phyloP scores from a whole-genome alignment of 306 rosid species.

The Gleditsia sinensis region DNA sequence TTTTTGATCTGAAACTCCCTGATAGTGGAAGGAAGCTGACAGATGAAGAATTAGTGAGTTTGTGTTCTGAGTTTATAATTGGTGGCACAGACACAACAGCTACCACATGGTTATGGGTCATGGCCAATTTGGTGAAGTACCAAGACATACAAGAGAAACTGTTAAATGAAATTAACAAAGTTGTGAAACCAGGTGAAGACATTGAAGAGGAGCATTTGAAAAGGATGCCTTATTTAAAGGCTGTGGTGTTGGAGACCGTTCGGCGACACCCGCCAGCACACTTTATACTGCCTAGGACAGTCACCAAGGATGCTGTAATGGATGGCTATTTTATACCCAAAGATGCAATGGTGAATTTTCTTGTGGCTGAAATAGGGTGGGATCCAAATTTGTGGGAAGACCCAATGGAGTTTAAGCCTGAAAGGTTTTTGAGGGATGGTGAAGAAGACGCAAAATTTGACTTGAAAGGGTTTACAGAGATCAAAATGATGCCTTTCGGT shows the following conservation, averaged over 20 bases:
- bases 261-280: slow-evolving; percentile 61
- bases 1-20: slow-evolving; percentile 43
- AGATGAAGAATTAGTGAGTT: slow-evolving; percentile 54
- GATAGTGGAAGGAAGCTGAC: slow-evolving; percentile 31
- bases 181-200: slow-evolving; percentile 40
- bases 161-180: slow-evolving; percentile 42
- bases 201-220: too few relatives aligned
- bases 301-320: slow-evolving; percentile 43
- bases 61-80: slow-evolving; percentile 49
- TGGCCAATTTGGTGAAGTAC: slow-evolving; percentile 62
- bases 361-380: slow-evolving; percentile 62
- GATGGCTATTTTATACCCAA: slow-evolving; percentile 54
- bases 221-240: slow-evolving; percentile 57
- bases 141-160: slow-evolving; percentile 49
- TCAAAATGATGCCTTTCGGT: slow-evolving; percentile 73
- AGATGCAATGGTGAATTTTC: slow-evolving; percentile 50
- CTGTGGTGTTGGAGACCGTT: slow-evolving; percentile 52
- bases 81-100: slow-evolving; percentile 62
- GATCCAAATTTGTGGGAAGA: slow-evolving; percentile 69
- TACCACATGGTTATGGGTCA: slow-evolving; percentile 48
- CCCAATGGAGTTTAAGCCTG: slow-evolving; percentile 63
- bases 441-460: slow-evolving; percentile 40
- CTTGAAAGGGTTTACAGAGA: slow-evolving; percentile 48
- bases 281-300: slow-evolving; percentile 54
- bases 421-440: slow-evolving; percentile 47